Evolutionary conservation across 2,329 filamentous ascomycete species (phyloP).

Genomic region (Fusarium siculi): DNA sequence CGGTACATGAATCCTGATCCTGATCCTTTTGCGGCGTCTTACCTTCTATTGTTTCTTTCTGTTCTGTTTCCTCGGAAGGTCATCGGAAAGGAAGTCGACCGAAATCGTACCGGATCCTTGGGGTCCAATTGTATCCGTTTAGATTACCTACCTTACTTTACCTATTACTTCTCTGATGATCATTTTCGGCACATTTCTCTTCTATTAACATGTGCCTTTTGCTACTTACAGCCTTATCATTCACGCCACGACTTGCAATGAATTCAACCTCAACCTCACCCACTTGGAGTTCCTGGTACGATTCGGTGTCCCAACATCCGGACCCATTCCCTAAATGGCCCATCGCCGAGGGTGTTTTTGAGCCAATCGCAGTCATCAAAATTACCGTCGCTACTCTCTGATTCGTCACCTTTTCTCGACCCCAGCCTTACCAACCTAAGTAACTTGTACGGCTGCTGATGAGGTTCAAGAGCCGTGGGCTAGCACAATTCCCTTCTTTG

Average conservation of each 20-base stretch:
- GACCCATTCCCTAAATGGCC: slow-evolving; percentile 18
- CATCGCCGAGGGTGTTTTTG: neutral
- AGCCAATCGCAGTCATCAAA: slow-evolving; percentile 44
- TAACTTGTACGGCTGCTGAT: slow-evolving; percentile 10
- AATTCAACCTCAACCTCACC: slow-evolving; percentile 7
- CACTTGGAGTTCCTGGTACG: slow-evolving; percentile 33
- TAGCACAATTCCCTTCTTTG: slow-evolving; percentile 3
- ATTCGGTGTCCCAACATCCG: slow-evolving; percentile 43
- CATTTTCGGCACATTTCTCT: neutral
- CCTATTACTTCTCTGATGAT: neutral
- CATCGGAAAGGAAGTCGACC: slow-evolving; percentile 5
- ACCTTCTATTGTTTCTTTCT: slow-evolving; percentile 5
- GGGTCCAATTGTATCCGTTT: neutral
- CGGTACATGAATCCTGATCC: neutral
- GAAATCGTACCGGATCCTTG: neutral
- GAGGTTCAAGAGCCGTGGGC: slow-evolving; percentile 11
- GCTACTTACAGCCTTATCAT: neutral
- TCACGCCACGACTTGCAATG: slow-evolving; percentile 19
- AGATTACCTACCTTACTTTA: neutral
- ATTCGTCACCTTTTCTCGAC: slow-evolving; percentile 37
- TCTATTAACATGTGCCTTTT: neutral
- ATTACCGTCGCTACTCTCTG: slow-evolving; percentile 44
- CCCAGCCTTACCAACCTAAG: slow-evolving; percentile 22
- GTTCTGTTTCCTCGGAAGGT: slow-evolving; percentile 19
- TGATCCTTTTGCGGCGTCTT: neutral